Conservation (phyloP, 164 flowering plant species). For the Macadamia integrifolia region DNA sequence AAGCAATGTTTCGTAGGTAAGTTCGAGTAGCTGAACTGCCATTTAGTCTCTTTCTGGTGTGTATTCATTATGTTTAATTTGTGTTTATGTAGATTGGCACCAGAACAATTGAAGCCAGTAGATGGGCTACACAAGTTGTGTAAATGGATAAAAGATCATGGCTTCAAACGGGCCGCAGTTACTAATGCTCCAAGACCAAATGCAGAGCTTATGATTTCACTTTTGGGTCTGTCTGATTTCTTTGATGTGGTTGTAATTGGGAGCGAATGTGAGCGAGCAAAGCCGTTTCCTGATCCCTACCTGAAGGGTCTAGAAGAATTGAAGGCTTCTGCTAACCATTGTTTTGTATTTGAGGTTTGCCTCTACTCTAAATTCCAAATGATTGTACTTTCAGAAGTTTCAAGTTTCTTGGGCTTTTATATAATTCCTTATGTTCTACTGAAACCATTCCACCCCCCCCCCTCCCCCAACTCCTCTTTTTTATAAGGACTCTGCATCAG, state of each 20-base stretch:
- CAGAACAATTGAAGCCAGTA: slow-evolving; percentile 52
- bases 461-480: slow-evolving; percentile 7
- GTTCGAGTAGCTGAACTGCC: background rate
- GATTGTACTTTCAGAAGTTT: background rate
- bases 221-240: slow-evolving; percentile 65
- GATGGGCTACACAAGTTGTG: slow-evolving; percentile 56
- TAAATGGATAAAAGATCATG: slow-evolving; percentile 86
- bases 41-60: background rate
- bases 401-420: background rate
- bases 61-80: background rate
- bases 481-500: slow-evolving; percentile 80
- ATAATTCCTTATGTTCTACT: no score
- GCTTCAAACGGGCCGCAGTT: slow-evolving; percentile 90
- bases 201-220: slow-evolving; percentile 74
- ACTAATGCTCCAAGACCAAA: slow-evolving; percentile 87
- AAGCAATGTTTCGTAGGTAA: slow-evolving; percentile 77
- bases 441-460: no score
- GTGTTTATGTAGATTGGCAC: slow-evolving; percentile 51
- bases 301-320: slow-evolving; percentile 68
- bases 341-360: slow-evolving; percentile 76
- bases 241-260: slow-evolving; percentile 61
- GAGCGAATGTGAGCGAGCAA: slow-evolving; percentile 71
- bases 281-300: slow-evolving; percentile 94
- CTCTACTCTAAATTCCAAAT: background rate
- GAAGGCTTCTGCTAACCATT: slow-evolving; percentile 62